Base-by-base conservation (phyloP, 2,329 filamentous ascomycete genomes). In the Verticillium klebahnii region DNA sequence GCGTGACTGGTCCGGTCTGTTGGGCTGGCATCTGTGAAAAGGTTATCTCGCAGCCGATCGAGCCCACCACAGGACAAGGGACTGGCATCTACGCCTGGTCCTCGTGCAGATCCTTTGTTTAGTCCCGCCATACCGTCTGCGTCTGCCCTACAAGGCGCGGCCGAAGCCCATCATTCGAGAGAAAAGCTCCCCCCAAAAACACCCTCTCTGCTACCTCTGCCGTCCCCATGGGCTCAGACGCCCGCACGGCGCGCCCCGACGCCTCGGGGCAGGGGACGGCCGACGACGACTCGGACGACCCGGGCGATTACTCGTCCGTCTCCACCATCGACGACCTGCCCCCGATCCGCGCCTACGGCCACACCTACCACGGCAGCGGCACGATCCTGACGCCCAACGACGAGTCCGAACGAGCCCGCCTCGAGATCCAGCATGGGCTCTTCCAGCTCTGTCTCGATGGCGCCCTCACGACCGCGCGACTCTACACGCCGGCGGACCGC, bases 351-450 rank as follows among this genome's bases (percentile, higher is more conserved):
- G 71, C 70, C 54, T 74, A 74, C 62, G 73, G 70, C 8, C 74
- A 75, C 59, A 70, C 67, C n/a, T 76, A 76, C 62, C 73, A 76
- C 57, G 74, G 72, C 25, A 75, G 73, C 1, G 74, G 73, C 8
- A 67, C 69, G 7, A 56, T 76, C 2, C 65, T 75, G 14, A 69
- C 69, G 1, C 74, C 74, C 39, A 74, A 75, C 62, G 74, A 76
- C 60, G 67, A 68, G 5, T 70, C 69, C 11, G 74, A 76, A 56
- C 70, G 71, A 5, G 64, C 66, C 45, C 73, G 73, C 15, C 62
- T 74, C 62, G 67, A 64, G 2, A 59, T 75, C 5, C 72, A 75
- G 62, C 74, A 76, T 59, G 65, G 72, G 37, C 70, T 76, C 2
- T 74, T 74, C 65, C 69, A 72, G 58, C 65, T 75, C 15, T 74